Evolutionary conservation across 148 eudicot genomes (phyloP).

Genomic region (Rhododendron simsii): DNA sequence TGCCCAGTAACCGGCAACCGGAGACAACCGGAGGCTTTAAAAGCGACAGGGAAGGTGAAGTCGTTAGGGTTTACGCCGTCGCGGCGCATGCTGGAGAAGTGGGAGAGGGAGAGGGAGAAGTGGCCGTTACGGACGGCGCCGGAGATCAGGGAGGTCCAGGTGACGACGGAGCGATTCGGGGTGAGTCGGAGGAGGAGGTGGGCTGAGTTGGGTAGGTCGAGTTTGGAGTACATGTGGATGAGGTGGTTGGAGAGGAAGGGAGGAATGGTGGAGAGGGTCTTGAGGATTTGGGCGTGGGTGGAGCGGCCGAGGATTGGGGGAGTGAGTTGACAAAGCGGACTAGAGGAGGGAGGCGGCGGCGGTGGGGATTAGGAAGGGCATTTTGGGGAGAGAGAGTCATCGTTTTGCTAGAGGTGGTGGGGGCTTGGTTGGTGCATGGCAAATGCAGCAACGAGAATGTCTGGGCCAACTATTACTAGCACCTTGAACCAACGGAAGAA

Average conservation of each 20-base stretch:
- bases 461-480: no score
- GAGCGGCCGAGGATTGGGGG: constrained; percentile 36
- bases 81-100: constrained; percentile 36
- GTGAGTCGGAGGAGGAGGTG: constrained; percentile 38
- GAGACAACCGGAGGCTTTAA: constrained; percentile 36
- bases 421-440: not conserved
- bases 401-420: not conserved
- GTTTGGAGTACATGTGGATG: constrained; percentile 61
- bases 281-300: constrained; percentile 47
- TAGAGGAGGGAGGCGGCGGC: constrained; percentile 28
- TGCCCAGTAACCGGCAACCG: constrained; percentile 12
- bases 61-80: constrained; percentile 40
- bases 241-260: constrained; percentile 44
- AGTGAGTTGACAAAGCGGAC: constrained; percentile 32
- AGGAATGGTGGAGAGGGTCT: constrained; percentile 23
- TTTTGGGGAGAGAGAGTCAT: constrained; percentile 7
- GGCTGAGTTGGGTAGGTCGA: constrained; percentile 44
- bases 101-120: constrained; percentile 27
- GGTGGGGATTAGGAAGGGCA: constrained; percentile 29
- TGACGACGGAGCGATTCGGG: constrained; percentile 50
- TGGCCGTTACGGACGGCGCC: constrained; percentile 47
- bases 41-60: constrained; percentile 53
- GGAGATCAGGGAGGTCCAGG: constrained; percentile 56
- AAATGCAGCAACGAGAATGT: no score
- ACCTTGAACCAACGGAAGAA: not conserved